Conservation (phyloP, 768 basidiomycete genomes). For the Tremella fuciformis region DNA sequence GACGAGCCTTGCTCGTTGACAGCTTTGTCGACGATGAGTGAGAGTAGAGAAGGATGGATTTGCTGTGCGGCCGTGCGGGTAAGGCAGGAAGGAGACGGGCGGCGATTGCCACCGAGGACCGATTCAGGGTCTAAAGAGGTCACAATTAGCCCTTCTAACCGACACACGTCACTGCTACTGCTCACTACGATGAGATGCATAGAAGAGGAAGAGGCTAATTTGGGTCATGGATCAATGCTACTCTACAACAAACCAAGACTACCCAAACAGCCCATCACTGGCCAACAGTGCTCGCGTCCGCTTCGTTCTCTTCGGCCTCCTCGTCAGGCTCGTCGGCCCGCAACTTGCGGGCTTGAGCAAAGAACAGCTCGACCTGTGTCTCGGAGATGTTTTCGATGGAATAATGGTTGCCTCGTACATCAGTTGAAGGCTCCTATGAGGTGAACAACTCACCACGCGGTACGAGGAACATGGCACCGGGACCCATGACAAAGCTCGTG, state of each 20-base stretch:
- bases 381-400: conserved; percentile 74
- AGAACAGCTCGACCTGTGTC: conserved; percentile 73
- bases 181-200: too few relatives aligned
- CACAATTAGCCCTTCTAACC: too few relatives aligned
- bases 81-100: too few relatives aligned
- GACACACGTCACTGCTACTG: too few relatives aligned
- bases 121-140: too few relatives aligned
- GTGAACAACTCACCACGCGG: conserved; percentile 66
- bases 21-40: too few relatives aligned
- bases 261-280: not conserved
- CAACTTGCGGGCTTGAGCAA: conserved; percentile 71
- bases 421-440: not conserved
- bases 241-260: not conserved
- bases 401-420: conserved; percentile 73
- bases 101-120: too few relatives aligned
- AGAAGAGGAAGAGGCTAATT: too few relatives aligned
- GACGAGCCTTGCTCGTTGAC: too few relatives aligned
- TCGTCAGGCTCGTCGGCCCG: conserved; percentile 38
- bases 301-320: conserved; percentile 12
- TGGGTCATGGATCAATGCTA: not conserved
- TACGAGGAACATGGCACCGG: conserved; percentile 83
- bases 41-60: too few relatives aligned
- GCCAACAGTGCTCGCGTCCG: conserved; percentile 11
- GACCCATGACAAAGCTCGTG: conserved; percentile 70
- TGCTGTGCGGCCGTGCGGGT: too few relatives aligned